Evolutionary conservation across 1,284 basidiomycete genomes (phyloP).

Genomic region (Austroboletus novae-zelandiae): DNA sequence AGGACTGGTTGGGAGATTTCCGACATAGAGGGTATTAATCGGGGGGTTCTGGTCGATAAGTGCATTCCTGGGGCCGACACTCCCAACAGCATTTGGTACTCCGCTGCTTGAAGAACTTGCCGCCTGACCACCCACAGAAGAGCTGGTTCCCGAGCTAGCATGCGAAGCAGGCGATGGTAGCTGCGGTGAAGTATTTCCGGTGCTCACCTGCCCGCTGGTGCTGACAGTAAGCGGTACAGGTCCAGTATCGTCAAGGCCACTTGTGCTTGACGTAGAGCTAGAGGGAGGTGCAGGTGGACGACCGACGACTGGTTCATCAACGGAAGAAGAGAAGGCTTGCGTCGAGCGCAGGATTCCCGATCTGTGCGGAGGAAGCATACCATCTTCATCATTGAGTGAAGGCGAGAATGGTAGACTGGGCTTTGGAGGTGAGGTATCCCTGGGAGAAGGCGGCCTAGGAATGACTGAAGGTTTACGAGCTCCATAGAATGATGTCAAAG

Average conservation of each 20-base stretch:
- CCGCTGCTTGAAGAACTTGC: slow-evolving; percentile 36
- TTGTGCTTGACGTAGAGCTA: slow-evolving; percentile 31
- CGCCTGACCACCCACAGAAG: slow-evolving; percentile 27
- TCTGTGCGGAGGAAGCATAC: slow-evolving; percentile 39
- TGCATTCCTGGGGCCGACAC: slow-evolving; percentile 48
- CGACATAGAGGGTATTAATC: slow-evolving; percentile 94
- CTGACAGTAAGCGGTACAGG: slow-evolving; percentile 45
- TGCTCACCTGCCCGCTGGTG: slow-evolving; percentile 39
- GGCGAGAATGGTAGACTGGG: slow-evolving; percentile 21
- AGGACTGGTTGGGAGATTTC: slow-evolving; percentile 82
- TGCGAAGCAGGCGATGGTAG: slow-evolving; percentile 55
- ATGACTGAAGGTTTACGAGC: slow-evolving; percentile 22
- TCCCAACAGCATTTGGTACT: slow-evolving; percentile 16
- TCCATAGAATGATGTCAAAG: slow-evolving; percentile 30
- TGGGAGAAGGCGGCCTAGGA: slow-evolving; percentile 29
- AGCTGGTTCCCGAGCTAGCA: slow-evolving; percentile 27
- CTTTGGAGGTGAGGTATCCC: slow-evolving; percentile 27
- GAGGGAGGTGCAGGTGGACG: slow-evolving; percentile 23
- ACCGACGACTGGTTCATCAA: slow-evolving; percentile 24
- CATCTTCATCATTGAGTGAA: slow-evolving; percentile 28
- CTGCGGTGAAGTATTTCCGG: slow-evolving; percentile 40
- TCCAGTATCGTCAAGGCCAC: slow-evolving; percentile 25
- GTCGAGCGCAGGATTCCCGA: slow-evolving; percentile 33
- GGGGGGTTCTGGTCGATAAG: slow-evolving; percentile 87
- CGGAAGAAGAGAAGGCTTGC: slow-evolving; percentile 23